Base-by-base conservation (phyloP, 805 yeast species). In the Schwanniomyces occidentalis region DNA sequence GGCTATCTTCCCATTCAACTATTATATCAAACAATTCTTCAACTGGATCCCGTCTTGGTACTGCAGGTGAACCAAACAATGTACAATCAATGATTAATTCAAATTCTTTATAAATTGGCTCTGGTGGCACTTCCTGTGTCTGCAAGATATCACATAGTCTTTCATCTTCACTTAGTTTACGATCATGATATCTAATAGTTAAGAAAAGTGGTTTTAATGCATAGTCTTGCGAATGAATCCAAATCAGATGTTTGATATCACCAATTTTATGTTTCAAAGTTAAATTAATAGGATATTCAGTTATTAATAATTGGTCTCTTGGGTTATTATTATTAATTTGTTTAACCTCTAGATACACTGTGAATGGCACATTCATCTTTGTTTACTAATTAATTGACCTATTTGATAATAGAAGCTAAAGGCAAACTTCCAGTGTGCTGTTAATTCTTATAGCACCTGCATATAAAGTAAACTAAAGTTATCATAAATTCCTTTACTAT, bases 161-260 rank as follows among this genome's bases (percentile, higher is more conserved):
- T 15, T 44, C 41, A 4, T 34, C 22, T 18, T 48, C 54, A 4
- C 30, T 5, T 4, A 51, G 30, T 1, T n/a, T 21, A 8, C 39
- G 29, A 5, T 42, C 53, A 3, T 38, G 12, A 26, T 37, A 35
- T 9, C 17, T 15, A 21, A 61, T 24, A 20, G 24, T 44, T 6
- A 57, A 8, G 30, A 55, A 52, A 8, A 49, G 15, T n/a, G 69
- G 69, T 34, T 46, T 49, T 24, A 64, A 43, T 12, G 30, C 23
- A 30, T 40, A 33, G 19, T 54, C 45, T 5, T 37, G 35, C n/a
- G 63, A 58, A 20, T 44, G 37, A 26, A 30, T 18, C 69, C 69
- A 63, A 8, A 64, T 46, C 48, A 45, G 51, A 14, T 58, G 50
- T 17, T 48, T 40, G 4, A 62, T 33, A 24, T 58, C 59, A n/a